Evolutionary conservation across 2,329 filamentous ascomycete species (phyloP), one percentile per base, ranked within the genome.

Genomic region (Colletotrichum sp.): DNA sequence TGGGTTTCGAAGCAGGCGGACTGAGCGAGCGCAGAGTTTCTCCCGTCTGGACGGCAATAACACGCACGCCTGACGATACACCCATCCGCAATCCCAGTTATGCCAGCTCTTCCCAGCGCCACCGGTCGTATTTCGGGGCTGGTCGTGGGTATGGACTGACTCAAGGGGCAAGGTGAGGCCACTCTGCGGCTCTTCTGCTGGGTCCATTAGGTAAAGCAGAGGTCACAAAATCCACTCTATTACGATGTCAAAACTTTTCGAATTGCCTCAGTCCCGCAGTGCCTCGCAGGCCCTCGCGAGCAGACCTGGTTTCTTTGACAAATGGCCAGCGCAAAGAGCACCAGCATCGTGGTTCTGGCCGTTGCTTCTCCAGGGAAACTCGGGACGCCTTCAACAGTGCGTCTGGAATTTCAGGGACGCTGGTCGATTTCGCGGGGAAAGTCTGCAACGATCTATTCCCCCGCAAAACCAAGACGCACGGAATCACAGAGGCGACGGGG

Each of bases 201-300:
- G 73, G 73, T 52, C 57, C 52, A 44, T 75, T 75, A 75, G 55
- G 73, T 75, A 75, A 75, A 64, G 36, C 19, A 32, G 59, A 68
- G 69, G 70, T 75, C 73, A 75, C 36, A 27, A 75, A 73, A 75
- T 75, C 73, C 73, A 75, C 73, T 66, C 13, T 75, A 75, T 75
- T 75, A 75, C 73, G 70, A 73, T 75, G 73, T 13, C 30, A 68
- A 75, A 73, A 75, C 70, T 68, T 57, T 52, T 36, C 57, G 55
- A 73, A 68, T 73, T 68, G 70, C 64, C 57, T 75, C 64, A 57
- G 73, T 75, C 73, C 73, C 73, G 70, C 73, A 68, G 15, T 34
- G 12, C 12, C 16, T 36, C 59, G 19, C 71, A 15, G 19, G 48
- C 60, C 34, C 39, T 27, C 63, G 48, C 69, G 27, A 22, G 19